A percentile compares a stretch with the other conserved stretches of the same genome.
Evolutionary conservation across 2,329 filamentous ascomycete species (phyloP).

Genomic region (Didymella glomerata): DNA sequence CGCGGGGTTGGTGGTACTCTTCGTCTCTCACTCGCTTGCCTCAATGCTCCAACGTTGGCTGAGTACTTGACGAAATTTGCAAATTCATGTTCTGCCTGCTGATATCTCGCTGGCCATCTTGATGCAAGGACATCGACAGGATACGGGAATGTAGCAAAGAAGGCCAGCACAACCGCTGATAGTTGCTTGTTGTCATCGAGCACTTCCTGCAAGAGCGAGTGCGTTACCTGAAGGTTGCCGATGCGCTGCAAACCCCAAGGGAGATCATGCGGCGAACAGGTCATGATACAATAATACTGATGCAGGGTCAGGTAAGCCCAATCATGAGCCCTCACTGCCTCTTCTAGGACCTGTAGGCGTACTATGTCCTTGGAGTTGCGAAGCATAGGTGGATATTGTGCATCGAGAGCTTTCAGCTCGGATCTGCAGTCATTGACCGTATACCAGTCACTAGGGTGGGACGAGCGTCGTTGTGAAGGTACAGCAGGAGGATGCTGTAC

Average conservation of each 20-base stretch:
- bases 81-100: constrained; percentile 46
- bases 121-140: constrained; percentile 39
- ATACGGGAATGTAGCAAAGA: constrained; percentile 60
- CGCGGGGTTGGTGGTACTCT: constrained; percentile 64
- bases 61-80: constrained; percentile 55
- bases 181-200: constrained; percentile 58
- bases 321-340: constrained; percentile 41
- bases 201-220: constrained; percentile 53
- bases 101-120: constrained; percentile 36
- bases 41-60: constrained; percentile 21
- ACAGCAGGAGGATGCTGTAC: neutral
- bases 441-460: constrained; percentile 22
- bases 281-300: constrained; percentile 35
- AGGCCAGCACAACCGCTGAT: constrained; percentile 51
- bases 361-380: constrained; percentile 13
- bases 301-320: constrained; percentile 43
- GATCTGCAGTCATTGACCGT: constrained; percentile 22
- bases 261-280: constrained; percentile 46
- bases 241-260: constrained; percentile 53
- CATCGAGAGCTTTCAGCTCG: constrained; percentile 19
- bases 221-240: constrained; percentile 35
- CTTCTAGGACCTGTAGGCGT: constrained; percentile 46
- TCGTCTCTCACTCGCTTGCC: constrained; percentile 29
- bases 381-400: neutral
- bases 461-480: neutral